Conservation (phyloP, 441 rosid genomes). For the Biscutella auriculata region DNA sequence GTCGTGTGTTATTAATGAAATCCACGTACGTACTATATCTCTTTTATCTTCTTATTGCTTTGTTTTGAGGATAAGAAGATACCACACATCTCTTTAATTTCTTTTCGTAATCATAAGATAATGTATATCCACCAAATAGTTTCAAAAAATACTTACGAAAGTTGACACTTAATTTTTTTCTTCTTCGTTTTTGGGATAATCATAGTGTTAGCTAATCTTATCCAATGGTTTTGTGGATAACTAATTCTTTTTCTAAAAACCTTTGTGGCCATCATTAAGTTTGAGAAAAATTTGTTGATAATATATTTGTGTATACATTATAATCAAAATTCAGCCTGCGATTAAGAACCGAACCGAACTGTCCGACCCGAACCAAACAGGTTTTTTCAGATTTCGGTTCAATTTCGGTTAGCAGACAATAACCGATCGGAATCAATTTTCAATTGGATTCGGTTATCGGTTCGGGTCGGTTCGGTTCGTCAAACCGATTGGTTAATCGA, state of each 20-base stretch:
- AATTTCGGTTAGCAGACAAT: too few species aligned
- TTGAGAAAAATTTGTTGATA: neutral
- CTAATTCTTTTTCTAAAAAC: too few species aligned
- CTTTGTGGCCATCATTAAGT: neutral
- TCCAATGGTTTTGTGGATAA: constrained; percentile 10
- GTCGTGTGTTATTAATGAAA: constrained; percentile 16
- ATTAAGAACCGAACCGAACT: too few species aligned
- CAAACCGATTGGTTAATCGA: too few species aligned
- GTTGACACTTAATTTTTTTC: neutral
- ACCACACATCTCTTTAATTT: constrained; percentile 2
- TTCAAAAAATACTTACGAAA: neutral
- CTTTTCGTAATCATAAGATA: constrained; percentile 5
- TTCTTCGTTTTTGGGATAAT: neutral
- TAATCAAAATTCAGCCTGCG: too few species aligned
- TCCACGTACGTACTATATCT: constrained; percentile 5
- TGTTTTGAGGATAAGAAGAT: constrained; percentile 15
- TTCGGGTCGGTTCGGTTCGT: too few species aligned
- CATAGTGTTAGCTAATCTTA: constrained; percentile 3
- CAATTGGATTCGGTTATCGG: too few species aligned
- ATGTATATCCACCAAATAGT: neutral
- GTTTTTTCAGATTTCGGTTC: too few species aligned
- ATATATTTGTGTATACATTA: too few species aligned
- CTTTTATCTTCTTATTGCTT: constrained; percentile 11
- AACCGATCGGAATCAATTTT: too few species aligned
- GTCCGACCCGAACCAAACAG: too few species aligned